Evolutionary conservation across 2,329 filamentous ascomycete genomes (phyloP), one percentile per base, ranked within the genome.

Genomic region (Coniella lustricola): DNA sequence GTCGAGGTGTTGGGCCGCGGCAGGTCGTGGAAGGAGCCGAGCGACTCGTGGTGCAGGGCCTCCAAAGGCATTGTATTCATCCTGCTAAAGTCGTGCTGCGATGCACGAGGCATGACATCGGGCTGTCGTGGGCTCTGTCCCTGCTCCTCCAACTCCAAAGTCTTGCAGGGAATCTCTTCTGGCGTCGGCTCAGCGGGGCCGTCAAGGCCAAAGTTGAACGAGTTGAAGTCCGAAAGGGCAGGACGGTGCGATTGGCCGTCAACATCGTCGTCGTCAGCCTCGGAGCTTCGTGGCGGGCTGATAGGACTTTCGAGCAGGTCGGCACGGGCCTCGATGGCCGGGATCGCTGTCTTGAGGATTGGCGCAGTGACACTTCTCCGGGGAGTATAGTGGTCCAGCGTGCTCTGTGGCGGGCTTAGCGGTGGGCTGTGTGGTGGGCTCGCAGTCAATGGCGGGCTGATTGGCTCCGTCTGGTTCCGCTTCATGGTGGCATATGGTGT

Each of bases 361-460:
- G 48, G 44, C 20, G 51, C 49, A 2, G 47, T 47, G n/a, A 52
- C 47, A n/a, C 45, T 45, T 31, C 46, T 40, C 32, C 49, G 25
- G 9, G 46, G 46, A 45, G 45, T 49, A n/a, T 36, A 22, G 29
- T 17, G 12, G 1, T n/a, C 45, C 17, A 14, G n/a, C 9, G 14
- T 20, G 39, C 8, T 4, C 40, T 40, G 13, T 44, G 40, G 40
- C 3, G 47, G 47, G 46, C 47, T 52, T 22, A 50, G 32, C 7
- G 50, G 50, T 44, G 50, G 47, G 42, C 43, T 50, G 33, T 20
- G 25, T 1, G 47, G 47, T 31, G 47, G 50, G 36, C 48, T 50
- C n/a, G 47, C 47, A 13, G 47, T 52, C 40, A 52, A 22, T 7
- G 50, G 50, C 32, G 50, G 50, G 40, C 47, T 50, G 22, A 47